phyloP scores from a whole-genome alignment of 2,329 filamentous ascomycete genomes.

The Raffaelea albimanens region DNA sequence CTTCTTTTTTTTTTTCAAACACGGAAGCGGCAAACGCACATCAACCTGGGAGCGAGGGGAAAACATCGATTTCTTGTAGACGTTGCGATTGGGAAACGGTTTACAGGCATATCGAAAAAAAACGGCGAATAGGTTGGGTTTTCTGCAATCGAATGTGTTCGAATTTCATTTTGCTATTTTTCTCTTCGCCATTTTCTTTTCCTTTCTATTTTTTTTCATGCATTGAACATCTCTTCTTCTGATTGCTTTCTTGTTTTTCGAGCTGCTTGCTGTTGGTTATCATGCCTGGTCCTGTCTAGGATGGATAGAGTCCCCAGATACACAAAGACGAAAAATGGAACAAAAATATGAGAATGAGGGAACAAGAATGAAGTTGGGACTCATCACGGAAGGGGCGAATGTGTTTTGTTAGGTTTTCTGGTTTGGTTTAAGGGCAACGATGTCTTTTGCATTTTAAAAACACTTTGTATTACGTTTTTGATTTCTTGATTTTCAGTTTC shows the following conservation, averaged over 20 bases:
- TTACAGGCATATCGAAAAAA: too few relatives aligned
- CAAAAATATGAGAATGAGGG: too few relatives aligned
- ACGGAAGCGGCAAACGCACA: neutral
- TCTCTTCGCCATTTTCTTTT: neutral
- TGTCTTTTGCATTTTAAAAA: neutral
- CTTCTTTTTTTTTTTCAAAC: neutral
- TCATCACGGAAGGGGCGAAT: too few relatives aligned
- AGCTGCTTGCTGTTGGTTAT: too few relatives aligned
- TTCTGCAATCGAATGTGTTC: neutral
- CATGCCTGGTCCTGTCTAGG: neutral
- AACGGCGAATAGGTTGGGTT: too few relatives aligned
- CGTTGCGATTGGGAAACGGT: too few relatives aligned
- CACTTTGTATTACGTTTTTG: neutral
- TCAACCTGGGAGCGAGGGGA: too few relatives aligned
- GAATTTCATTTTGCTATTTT: neutral
- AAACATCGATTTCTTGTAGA: too few relatives aligned
- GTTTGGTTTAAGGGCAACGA: neutral
- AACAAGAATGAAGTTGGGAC: too few relatives aligned
- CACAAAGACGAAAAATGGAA: too few relatives aligned
- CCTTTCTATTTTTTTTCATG: constrained; percentile 1
- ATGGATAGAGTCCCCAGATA: too few relatives aligned
- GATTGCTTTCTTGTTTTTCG: neutral
- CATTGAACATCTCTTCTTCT: neutral
- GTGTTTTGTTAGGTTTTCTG: too few relatives aligned
- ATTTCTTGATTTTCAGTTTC: neutral